phyloP scores from a whole-genome alignment of 768 basidiomycete genomes.

The Lentinula detonsa region DNA sequence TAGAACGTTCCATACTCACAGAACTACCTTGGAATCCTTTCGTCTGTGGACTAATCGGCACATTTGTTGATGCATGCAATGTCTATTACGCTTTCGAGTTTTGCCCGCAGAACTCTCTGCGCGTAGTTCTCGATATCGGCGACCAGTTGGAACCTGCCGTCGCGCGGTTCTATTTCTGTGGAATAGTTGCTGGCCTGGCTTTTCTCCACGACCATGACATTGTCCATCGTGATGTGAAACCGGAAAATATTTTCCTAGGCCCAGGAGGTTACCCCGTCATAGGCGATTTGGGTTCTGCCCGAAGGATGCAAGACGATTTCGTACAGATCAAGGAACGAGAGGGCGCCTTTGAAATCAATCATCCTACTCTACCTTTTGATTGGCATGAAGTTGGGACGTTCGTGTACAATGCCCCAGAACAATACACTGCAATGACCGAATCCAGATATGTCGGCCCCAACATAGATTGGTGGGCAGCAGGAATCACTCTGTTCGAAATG shows the following conservation, averaged over 20 bases:
- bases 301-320: not conserved
- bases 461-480: constrained; percentile 54
- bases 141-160: constrained; percentile 24
- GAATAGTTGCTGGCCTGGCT: constrained; percentile 43
- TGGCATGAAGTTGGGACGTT: constrained; percentile 40
- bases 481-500: constrained; percentile 50
- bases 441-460: constrained; percentile 15
- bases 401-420: constrained; percentile 47
- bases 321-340: constrained; percentile 9
- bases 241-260: constrained; percentile 51
- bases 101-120: constrained; percentile 38
- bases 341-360: constrained; percentile 10
- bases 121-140: constrained; percentile 24
- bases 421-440: constrained; percentile 14
- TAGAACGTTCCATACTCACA: constrained; percentile 35
- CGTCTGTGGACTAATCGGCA: constrained; percentile 37
- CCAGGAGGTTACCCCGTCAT: constrained; percentile 49
- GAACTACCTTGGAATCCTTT: constrained; percentile 50
- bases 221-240: constrained; percentile 52
- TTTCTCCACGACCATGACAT: constrained; percentile 40
- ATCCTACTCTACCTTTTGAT: not conserved
- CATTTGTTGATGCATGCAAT: constrained; percentile 39
- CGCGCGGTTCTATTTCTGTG: constrained; percentile 48
- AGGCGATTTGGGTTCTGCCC: constrained; percentile 44
- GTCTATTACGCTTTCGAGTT: constrained; percentile 48